Percentiles rank a stretch among this genome's conserved stretches.
These are phyloP conservation scores for Amanita jacksonii DNA, from an alignment of 768 basidiomycete genomes.

Conservation along the genomic window DNA sequence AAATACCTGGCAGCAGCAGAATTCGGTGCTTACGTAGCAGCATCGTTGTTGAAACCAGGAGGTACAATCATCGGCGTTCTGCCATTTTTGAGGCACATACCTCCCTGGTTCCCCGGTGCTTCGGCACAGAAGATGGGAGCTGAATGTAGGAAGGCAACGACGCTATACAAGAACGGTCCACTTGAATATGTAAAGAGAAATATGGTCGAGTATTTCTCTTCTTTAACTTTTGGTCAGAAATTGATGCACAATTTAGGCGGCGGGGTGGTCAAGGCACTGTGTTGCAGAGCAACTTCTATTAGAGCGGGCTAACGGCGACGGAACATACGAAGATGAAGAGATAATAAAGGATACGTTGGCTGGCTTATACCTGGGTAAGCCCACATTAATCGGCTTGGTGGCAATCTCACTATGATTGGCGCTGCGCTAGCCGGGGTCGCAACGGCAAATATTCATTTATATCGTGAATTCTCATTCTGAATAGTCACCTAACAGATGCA, in stretches of 20 bases:
- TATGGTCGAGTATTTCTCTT: background rate
- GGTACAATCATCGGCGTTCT: conserved; percentile 3
- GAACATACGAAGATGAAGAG: background rate
- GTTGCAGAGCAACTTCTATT: background rate
- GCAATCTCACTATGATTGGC: too few relatives aligned
- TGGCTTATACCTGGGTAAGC: background rate
- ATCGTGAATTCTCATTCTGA: too few relatives aligned
- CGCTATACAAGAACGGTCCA: background rate
- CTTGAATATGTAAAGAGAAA: background rate
- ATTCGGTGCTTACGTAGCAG: too few relatives aligned
- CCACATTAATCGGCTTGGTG: too few relatives aligned
- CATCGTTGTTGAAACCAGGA: background rate
- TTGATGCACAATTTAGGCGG: background rate
- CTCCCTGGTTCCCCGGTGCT: conserved; percentile 9
- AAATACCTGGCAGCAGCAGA: background rate
- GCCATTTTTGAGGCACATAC: conserved; percentile 1
- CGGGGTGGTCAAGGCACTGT: background rate
- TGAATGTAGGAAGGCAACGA: background rate
- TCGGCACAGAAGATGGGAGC: conserved; percentile 5
- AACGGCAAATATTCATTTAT: too few relatives aligned
- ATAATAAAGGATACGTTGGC: background rate
- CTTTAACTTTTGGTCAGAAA: too few relatives aligned
- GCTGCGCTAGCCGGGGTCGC: too few relatives aligned
- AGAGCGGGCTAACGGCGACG: background rate
- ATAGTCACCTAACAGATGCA: too few relatives aligned